These are phyloP conservation scores for Prunus salicina DNA, from an alignment of 306 rosid genomes.

Conservation along the genomic window DNA sequence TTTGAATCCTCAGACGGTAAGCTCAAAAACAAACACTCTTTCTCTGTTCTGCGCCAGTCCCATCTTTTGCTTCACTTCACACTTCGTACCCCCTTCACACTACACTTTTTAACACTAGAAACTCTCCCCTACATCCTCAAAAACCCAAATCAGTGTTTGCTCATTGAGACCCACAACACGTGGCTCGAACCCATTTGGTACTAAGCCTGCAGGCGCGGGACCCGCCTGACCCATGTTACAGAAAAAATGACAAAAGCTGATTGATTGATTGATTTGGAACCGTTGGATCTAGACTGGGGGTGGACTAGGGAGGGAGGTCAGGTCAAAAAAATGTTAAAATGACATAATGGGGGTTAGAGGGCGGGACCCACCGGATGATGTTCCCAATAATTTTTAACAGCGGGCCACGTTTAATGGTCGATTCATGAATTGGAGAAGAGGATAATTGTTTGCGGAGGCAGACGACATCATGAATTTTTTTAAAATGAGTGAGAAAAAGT, in stretches of 20 bases:
- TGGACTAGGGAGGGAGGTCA: background rate
- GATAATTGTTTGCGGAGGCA: constrained; percentile 39
- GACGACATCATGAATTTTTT: background rate
- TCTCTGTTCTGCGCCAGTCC: background rate
- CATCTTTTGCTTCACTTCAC: constrained; percentile 23
- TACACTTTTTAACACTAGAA: constrained; percentile 22
- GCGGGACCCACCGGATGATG: constrained; percentile 48
- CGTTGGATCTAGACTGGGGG: constrained; percentile 19
- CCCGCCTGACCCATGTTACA: background rate
- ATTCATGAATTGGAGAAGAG: constrained; percentile 38
- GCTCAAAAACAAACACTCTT: constrained; percentile 20
- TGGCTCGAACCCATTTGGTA: background rate
- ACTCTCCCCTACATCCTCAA: constrained; percentile 1
- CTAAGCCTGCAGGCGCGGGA: background rate
- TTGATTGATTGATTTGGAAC: background rate
- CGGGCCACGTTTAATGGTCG: constrained; percentile 53
- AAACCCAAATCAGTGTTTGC: background rate
- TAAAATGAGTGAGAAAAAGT: background rate
- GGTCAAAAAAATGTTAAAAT: background rate
- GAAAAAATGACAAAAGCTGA: background rate
- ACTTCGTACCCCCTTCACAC: background rate
- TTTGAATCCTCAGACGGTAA: constrained; percentile 41
- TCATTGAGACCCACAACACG: constrained; percentile 18
- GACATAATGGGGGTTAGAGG: background rate
- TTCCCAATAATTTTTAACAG: constrained; percentile 49